Evolutionary conservation across 352 stramenopile genomes (phyloP).

Genomic region (Phytopythium cucurbitacearum): DNA sequence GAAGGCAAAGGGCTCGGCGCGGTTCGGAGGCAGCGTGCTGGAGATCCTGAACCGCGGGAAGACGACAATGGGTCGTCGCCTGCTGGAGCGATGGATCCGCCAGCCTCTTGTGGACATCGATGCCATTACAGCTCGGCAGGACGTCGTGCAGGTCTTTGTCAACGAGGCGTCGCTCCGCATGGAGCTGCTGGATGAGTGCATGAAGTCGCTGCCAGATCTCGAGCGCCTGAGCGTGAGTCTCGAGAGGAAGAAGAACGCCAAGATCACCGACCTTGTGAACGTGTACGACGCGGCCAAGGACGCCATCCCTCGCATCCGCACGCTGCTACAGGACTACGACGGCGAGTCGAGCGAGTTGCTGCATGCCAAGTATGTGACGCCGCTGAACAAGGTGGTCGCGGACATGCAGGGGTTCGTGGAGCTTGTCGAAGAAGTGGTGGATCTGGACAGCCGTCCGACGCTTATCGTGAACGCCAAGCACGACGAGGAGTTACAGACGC

Average conservation of each 20-base stretch:
- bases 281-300: slow-evolving; percentile 79
- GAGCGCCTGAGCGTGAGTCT: slow-evolving; percentile 61
- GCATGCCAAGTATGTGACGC: slow-evolving; percentile 36
- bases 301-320: slow-evolving; percentile 59
- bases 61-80: slow-evolving; percentile 90
- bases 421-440: slow-evolving; percentile 81
- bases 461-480: slow-evolving; percentile 84
- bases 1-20: slow-evolving; percentile 28
- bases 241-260: slow-evolving; percentile 68
- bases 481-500: slow-evolving; percentile 65
- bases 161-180: slow-evolving; percentile 84
- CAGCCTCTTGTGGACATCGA: slow-evolving; percentile 92
- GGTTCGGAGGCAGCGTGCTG: slow-evolving; percentile 81
- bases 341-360: slow-evolving; percentile 15
- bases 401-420: slow-evolving; percentile 65
- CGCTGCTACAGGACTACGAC: slow-evolving; percentile 36
- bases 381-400: slow-evolving; percentile 51
- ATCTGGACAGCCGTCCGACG: slow-evolving; percentile 74
- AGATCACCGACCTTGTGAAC: slow-evolving; percentile 75
- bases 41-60: slow-evolving; percentile 94
- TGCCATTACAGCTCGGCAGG: slow-evolving; percentile 87
- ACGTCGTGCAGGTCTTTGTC: slow-evolving; percentile 91
- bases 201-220: slow-evolving; percentile 81
- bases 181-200: slow-evolving; percentile 86
- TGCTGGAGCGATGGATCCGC: slow-evolving; percentile 96